Evolutionary conservation across 2,329 filamentous ascomycete species (phyloP), one percentile per base, ranked within the genome.

Genomic region (Xylaria sp.): DNA sequence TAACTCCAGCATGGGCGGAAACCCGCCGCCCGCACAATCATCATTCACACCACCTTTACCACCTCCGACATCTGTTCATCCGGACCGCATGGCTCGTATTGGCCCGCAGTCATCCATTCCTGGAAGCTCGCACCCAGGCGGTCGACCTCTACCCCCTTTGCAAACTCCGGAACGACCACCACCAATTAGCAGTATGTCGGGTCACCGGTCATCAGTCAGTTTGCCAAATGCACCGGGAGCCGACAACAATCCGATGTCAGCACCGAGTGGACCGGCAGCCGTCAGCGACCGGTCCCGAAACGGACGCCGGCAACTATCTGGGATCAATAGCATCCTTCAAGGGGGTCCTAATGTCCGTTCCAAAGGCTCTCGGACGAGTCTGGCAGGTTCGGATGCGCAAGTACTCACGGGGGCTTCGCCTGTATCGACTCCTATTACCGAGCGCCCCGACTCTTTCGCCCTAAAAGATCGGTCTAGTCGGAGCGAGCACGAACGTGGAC

Each of bases 321-420:
- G 81, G 51, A 86, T 88, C 60, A 84, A 86, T 65, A 84, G 74
- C 62, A 83, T 79, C 54, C 76, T 86, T 3, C 79, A 82, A 69
- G 77, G 72, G 35, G 75, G 73, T 50, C 74, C 72, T 8, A 72
- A 66, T 46, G 65, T 72, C 42, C 71, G 74, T 67, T 74, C 59
- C 63, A 74, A 63, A 69, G 70, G 64, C 73, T 75, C 67, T 62
- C 74, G 77, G 11, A 74, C 74, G 55, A 78, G 76, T 59, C 68
- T 84, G 42, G 79, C 76, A 16, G 78, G 78, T 16, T 84, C 82
- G 2, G 83, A 85, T 64, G 79, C 79, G 1, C 83, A 85, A 66
- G 79, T 82, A 3, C 74, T 84, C 2, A 80, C 80, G 1, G 81
- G 82, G 19, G 80, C 79, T 16, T 82, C 83, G 23, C 79, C 78